Evolutionary conservation across 495 filamentous ascomycete species (phyloP).

Genomic region (Penicillium dipodomyicola): DNA sequence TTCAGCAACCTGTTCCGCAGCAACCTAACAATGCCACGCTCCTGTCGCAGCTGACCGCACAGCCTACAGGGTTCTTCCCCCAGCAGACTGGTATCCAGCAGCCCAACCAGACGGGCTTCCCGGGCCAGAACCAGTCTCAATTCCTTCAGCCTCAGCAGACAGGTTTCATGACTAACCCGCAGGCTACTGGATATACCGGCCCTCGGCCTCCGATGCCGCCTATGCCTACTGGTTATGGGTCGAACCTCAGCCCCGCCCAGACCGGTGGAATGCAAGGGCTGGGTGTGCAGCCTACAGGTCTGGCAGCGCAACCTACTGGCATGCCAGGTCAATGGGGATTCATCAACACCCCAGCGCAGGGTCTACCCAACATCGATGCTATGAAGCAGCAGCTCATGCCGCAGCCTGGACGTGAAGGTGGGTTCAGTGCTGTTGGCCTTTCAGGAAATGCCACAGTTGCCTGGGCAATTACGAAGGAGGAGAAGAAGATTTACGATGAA

Average conservation of each 20-base stretch:
- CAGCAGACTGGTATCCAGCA: constrained; percentile 58
- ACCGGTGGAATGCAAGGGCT: constrained; percentile 46
- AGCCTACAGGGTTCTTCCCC: constrained; percentile 62
- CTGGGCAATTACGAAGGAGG: constrained; percentile 98
- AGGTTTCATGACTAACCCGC: constrained; percentile 53
- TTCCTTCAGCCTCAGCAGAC: constrained; percentile 48
- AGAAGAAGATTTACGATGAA: constrained; percentile 96
- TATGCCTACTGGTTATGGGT: constrained; percentile 83
- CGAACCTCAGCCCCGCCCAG: constrained; percentile 62
- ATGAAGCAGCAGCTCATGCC: constrained; percentile 98
- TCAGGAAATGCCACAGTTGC: constrained; percentile 93
- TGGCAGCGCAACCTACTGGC: constrained; percentile 95
- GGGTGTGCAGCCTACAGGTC: constrained; percentile 45
- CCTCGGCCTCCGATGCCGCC: constrained; percentile 90
- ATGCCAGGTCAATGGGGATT: constrained; percentile 96
- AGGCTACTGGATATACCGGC: constrained; percentile 64
- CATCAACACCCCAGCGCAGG: constrained; percentile 87
- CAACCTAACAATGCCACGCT: constrained; percentile 72
- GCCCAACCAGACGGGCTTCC: constrained; percentile 47
- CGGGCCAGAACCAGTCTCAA: constrained; percentile 39
- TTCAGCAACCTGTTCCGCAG: constrained; percentile 85
- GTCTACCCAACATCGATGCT: constrained; percentile 89
- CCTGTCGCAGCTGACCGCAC: constrained; percentile 68
- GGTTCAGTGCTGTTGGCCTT: constrained; percentile 83
- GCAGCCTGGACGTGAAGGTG: constrained; percentile 87